These are phyloP conservation scores for Curvularia sp. DNA, from an alignment of 2,329 filamentous ascomycete genomes.

Conservation along the genomic window DNA sequence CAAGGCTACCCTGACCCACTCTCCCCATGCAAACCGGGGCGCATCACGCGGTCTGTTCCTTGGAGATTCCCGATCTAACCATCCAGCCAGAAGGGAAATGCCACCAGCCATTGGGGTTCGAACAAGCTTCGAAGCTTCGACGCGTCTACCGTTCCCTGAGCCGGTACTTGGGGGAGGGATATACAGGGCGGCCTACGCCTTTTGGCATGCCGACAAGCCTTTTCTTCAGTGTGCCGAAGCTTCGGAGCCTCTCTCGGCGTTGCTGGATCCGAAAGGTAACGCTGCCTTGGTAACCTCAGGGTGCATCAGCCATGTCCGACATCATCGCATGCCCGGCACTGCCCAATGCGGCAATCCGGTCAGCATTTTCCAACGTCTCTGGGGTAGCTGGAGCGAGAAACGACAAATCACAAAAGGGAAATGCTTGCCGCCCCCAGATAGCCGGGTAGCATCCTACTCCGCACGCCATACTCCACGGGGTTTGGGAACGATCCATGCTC, in stretches of 20 bases:
- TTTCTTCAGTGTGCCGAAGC: slow-evolving; percentile 8
- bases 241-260: slow-evolving; percentile 14
- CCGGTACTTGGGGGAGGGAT: neutral
- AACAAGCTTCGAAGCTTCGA: slow-evolving; percentile 5
- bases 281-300: slow-evolving; percentile 9
- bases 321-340: slow-evolving; percentile 13
- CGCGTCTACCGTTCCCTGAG: neutral
- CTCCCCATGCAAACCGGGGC: neutral
- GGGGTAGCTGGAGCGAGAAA: slow-evolving; percentile 2
- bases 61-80: slow-evolving; percentile 7
- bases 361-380: neutral
- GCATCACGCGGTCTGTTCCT: slow-evolving; percentile 7
- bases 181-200: slow-evolving; percentile 11
- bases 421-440: slow-evolving; percentile 10
- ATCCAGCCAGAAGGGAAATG: neutral
- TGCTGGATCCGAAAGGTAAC: slow-evolving; percentile 2
- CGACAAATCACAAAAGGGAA: slow-evolving; percentile 5
- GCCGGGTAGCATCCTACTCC: slow-evolving; percentile 19
- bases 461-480: slow-evolving; percentile 28
- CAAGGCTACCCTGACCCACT: slow-evolving; percentile 8
- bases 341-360: slow-evolving; percentile 10
- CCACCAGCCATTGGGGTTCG: slow-evolving; percentile 2
- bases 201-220: slow-evolving; percentile 19
- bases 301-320: slow-evolving; percentile 8
- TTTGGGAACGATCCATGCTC: slow-evolving; percentile 19